phyloP scores from a whole-genome alignment of 169 alveolate genomes.

The Eimeria praecox region DNA sequence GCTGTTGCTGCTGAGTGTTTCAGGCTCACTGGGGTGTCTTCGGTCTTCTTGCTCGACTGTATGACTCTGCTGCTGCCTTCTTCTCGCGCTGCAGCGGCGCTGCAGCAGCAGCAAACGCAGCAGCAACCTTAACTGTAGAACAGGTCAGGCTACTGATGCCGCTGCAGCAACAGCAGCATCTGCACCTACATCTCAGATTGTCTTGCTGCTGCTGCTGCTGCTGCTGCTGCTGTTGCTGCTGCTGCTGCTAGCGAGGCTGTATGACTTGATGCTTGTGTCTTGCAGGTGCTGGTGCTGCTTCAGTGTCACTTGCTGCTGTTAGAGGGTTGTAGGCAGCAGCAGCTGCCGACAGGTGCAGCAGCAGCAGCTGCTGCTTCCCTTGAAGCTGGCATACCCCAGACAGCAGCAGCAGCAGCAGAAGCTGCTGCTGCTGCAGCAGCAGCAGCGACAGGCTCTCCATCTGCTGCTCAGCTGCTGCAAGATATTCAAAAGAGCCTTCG shows the following conservation, averaged over 20 bases:
- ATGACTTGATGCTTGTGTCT: not conserved
- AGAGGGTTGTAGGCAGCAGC: conserved; percentile 42
- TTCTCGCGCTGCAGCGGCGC: conserved; percentile 10
- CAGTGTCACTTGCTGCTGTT: conserved; percentile 26
- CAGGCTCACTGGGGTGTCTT: conserved; percentile 37
- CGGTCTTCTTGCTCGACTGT: conserved; percentile 32
- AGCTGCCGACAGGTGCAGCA: not conserved
- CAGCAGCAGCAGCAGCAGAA: conserved; percentile 58
- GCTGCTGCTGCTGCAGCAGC: conserved; percentile 22
- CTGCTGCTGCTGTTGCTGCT: conserved; percentile 4
- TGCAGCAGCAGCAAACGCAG: conserved; percentile 6
- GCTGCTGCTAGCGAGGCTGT: not conserved
- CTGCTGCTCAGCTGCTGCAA: conserved; percentile 22
- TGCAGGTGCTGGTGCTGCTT: conserved; percentile 56
- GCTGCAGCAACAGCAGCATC: not conserved
- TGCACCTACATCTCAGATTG: no score
- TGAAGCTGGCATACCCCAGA: conserved; percentile 1
- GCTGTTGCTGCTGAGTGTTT: conserved; percentile 9
- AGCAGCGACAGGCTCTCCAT: conserved; percentile 38
- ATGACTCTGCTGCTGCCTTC: conserved; percentile 27
- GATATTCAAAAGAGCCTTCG: conserved; percentile 3
- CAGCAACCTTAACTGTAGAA: conserved; percentile 18
- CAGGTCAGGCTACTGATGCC: conserved; percentile 18
- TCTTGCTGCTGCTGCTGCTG: not conserved
- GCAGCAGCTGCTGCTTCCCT: not conserved